Percentiles rank a stretch among this genome's conserved stretches.
phyloP scores from a whole-genome alignment of 495 filamentous ascomycete genomes.

The Immersiella caudata region DNA sequence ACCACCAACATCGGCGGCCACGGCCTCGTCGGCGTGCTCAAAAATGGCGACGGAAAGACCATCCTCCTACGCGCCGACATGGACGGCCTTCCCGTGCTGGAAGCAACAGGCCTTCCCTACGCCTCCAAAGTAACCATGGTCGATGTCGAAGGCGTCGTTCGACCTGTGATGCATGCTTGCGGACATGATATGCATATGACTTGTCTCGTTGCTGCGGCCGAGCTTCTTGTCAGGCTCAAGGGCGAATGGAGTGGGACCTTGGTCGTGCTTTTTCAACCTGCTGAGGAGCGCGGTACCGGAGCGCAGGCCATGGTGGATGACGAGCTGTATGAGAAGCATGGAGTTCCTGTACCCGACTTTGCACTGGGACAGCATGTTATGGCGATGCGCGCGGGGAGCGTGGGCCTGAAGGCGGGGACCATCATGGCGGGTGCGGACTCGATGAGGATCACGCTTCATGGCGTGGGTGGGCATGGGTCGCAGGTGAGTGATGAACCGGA shows the following conservation, averaged over 20 bases:
- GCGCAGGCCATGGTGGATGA: slow-evolving; percentile 65
- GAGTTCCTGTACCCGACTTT: slow-evolving; percentile 55
- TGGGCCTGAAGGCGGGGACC: slow-evolving; percentile 35
- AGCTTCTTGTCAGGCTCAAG: slow-evolving; percentile 46
- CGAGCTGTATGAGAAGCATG: slow-evolving; percentile 57
- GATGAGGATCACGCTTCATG: background rate
- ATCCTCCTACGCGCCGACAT: slow-evolving; percentile 63
- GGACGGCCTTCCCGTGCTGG: slow-evolving; percentile 63
- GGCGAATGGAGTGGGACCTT: slow-evolving; percentile 59
- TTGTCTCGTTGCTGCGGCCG: slow-evolving; percentile 53
- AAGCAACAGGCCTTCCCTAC: slow-evolving; percentile 59
- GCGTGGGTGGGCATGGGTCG: background rate
- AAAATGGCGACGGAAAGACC: slow-evolving; percentile 57
- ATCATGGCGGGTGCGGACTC: slow-evolving; percentile 39
- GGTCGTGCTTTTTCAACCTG: slow-evolving; percentile 62
- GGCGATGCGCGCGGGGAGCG: slow-evolving; percentile 44
- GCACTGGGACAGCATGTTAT: slow-evolving; percentile 62
- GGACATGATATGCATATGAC: slow-evolving; percentile 67
- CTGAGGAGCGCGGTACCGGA: slow-evolving; percentile 59
- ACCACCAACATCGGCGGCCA: slow-evolving; percentile 56
- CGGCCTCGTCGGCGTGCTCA: slow-evolving; percentile 57
- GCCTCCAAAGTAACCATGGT: slow-evolving; percentile 50
- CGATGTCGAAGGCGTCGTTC: slow-evolving; percentile 48
- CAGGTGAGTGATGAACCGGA: slow-evolving; percentile 59
- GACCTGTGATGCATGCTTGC: slow-evolving; percentile 68